phyloP scores from a whole-genome alignment of 768 basidiomycete species.

The Guyanaporus albipodus region DNA sequence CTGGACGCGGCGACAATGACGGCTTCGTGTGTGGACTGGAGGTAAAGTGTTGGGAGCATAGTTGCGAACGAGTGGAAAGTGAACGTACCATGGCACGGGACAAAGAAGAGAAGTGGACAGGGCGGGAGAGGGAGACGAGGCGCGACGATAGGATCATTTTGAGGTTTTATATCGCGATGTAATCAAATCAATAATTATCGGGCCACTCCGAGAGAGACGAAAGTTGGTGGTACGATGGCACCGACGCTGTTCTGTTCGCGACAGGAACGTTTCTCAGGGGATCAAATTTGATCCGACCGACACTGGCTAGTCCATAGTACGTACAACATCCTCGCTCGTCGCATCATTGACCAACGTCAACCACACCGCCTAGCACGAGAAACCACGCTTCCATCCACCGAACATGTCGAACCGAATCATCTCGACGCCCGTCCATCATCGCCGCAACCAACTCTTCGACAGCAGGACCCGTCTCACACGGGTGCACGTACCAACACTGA shows the following conservation, averaged over 20 bases:
- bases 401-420: constrained; percentile 15
- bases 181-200: constrained; percentile 10
- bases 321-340: too few relatives aligned
- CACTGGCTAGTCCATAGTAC: neutral
- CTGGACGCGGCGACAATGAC: constrained; percentile 93
- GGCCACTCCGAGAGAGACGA: constrained; percentile 19
- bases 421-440: constrained; percentile 6
- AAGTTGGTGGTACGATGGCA: neutral
- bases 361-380: constrained; percentile 61
- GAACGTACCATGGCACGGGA: constrained; percentile 50
- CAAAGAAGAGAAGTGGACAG: constrained; percentile 33
- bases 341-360: constrained; percentile 43
- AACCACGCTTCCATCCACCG: constrained; percentile 75
- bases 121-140: constrained; percentile 37
- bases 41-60: neutral
- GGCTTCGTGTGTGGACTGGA: constrained; percentile 60
- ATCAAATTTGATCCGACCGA: constrained; percentile 9
- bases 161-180: constrained; percentile 21
- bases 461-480: constrained; percentile 68
- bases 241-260: neutral
- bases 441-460: constrained; percentile 68
- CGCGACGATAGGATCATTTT: constrained; percentile 45
- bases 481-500: constrained; percentile 85
- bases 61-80: neutral
- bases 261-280: neutral